Percentiles rank a stretch among this genome's conserved stretches.
phyloP scores from a whole-genome alignment of 352 stramenopile species.

The Thalassiosira mediterranea region DNA sequence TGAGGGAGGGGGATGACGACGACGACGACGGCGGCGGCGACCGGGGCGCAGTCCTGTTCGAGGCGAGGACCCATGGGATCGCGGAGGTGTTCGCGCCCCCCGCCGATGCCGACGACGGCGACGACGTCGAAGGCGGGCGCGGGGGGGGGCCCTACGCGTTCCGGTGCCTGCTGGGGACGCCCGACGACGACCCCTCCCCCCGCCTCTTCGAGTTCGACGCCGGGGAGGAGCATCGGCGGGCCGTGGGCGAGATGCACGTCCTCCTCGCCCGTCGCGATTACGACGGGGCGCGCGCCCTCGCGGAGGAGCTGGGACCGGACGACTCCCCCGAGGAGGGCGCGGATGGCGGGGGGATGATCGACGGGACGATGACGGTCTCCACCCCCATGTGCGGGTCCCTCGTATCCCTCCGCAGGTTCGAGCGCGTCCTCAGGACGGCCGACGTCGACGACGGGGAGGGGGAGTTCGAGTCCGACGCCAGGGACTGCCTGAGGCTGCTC shows the following conservation, averaged over 20 bases:
- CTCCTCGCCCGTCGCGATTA: constrained; percentile 34
- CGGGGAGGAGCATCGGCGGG: constrained; percentile 23
- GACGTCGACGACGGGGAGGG: not conserved
- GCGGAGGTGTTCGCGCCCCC: not conserved
- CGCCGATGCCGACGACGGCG: constrained; percentile 3
- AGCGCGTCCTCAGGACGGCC: constrained; percentile 40
- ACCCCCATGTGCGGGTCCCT: constrained; percentile 40
- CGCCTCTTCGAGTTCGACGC: constrained; percentile 36
- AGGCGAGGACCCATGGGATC: not conserved
- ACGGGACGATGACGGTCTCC: not conserved
- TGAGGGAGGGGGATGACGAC: not conserved
- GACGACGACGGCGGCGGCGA: too few species aligned
- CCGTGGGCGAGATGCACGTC: constrained; percentile 30
- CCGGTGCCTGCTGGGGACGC: constrained; percentile 10
- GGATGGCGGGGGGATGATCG: constrained; percentile 1
- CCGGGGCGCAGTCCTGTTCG: too few species aligned
- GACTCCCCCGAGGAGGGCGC: not conserved
- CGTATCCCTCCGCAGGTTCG: constrained; percentile 57
- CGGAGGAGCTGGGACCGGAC: constrained; percentile 11
- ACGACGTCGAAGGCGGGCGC: not conserved
- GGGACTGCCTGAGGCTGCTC: constrained; percentile 59
- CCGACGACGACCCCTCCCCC: too few species aligned
- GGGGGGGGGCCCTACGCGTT: constrained; percentile 19
- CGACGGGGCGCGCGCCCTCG: constrained; percentile 29
- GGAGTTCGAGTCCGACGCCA: constrained; percentile 35